Evolutionary conservation across 2,329 filamentous ascomycete species (phyloP).

Genomic region (Knoxdaviesia proteae): DNA sequence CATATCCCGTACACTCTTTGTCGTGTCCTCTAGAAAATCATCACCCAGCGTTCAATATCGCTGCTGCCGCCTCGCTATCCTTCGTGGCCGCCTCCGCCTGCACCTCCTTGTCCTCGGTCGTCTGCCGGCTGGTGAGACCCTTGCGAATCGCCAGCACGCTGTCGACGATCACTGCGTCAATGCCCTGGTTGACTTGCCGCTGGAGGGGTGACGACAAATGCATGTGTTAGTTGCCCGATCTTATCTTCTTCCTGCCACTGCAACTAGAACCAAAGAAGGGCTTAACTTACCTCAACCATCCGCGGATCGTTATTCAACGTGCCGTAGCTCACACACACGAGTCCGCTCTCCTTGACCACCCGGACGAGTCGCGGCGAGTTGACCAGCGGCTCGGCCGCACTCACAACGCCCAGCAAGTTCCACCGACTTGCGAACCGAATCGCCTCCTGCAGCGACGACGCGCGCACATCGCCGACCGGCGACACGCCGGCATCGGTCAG

Average conservation of each 20-base stretch:
- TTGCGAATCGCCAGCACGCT: conserved; percentile 83
- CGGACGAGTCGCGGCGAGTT: conserved; percentile 73
- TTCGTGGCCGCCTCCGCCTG: too few relatives aligned
- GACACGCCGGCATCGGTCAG: conserved; percentile 73
- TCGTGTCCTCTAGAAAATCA: too few relatives aligned
- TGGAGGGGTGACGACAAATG: conserved; percentile 15
- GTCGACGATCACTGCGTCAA: conserved; percentile 95
- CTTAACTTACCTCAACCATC: conserved; percentile 57
- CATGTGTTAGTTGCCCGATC: conserved; percentile 2
- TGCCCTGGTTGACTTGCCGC: conserved; percentile 83
- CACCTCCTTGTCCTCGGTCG: background rate
- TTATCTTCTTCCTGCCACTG: background rate
- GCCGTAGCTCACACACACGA: conserved; percentile 95
- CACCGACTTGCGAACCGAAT: conserved; percentile 86
- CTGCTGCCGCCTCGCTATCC: too few relatives aligned
- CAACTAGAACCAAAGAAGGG: background rate
- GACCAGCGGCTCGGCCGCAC: conserved; percentile 70
- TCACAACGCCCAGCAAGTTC: conserved; percentile 85
- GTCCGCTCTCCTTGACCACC: conserved; percentile 81
- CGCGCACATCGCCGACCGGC: conserved; percentile 70
- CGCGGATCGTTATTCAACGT: conserved; percentile 67
- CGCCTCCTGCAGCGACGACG: conserved; percentile 82
- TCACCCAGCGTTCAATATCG: too few relatives aligned
- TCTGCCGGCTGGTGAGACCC: conserved; percentile 40
- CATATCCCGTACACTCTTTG: too few relatives aligned